Evolutionary conservation across 345 rosid species (phyloP), one percentile per base, ranked within the genome.

Genomic region (Eucalyptus grandis): DNA sequence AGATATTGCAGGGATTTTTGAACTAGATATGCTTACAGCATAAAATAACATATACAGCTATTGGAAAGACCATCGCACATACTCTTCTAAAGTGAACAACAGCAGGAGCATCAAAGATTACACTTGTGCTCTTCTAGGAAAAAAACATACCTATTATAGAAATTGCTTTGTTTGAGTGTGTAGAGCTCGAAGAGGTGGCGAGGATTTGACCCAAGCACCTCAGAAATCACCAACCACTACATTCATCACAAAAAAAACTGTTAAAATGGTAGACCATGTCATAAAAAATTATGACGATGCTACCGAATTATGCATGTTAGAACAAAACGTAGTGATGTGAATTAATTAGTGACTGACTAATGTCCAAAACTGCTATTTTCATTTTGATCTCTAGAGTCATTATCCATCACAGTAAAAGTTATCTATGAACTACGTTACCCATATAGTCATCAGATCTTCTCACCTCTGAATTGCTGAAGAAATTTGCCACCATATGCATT

Each of bases 131-230:
- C 47, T 77, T 77, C 47, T 40, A 77, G 85, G 85, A 21, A 40
- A 77, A 34, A 77, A 77, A 77, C 30, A 40, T 95, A 96, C 99
- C 92, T 94, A 89, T 94, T 94, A 92, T 95, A 95, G 91, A 94
- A 91, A 92, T 92, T 97, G 92, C 95, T 95, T 92, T 95, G 99
- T 87, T 98, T 96, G 91, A 98, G 98, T 7, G 96, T 96, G 90
- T 97, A 96, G 91, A 98, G 96, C 94, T 97, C 99, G n/a, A 97
- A 96, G 46, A 98, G 95, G 94, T 96, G 99, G 67, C 98, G 95
- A 51, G 98, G 95, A 88, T 94, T 97, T 88, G 99, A 89, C 50
- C 99, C 99, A 47, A 97, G 96, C 89, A 98, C 99, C 93, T 97
- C 99, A 89, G 94, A 93, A 88, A 98, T 92, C 92, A 97, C 92